Percentiles rank a stretch among this genome's conserved stretches.
phyloP scores from a whole-genome alignment of 1,284 basidiomycete species.

The Fomitopsis palustris region DNA sequence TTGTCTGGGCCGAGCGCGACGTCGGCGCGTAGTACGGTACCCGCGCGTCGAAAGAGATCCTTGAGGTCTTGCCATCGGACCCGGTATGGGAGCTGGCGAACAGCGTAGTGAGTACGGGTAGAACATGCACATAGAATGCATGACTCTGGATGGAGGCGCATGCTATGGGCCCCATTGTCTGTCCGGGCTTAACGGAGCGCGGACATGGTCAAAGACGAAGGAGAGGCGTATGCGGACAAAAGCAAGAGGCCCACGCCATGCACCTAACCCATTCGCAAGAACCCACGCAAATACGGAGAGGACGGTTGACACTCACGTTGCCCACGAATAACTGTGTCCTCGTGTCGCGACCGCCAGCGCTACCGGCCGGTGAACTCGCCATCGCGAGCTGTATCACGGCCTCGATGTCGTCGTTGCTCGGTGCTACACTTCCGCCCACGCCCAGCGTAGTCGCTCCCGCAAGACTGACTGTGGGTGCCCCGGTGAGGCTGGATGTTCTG shows the following conservation, averaged over 20 bases:
- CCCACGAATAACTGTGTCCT: conserved; percentile 89
- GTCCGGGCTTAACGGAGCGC: too few species aligned
- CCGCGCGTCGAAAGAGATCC: conserved; percentile 92
- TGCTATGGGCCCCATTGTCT: too few species aligned
- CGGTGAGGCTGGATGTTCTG: background rate
- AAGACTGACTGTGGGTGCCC: background rate
- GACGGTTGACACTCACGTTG: conserved; percentile 55
- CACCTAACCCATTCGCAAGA: too few species aligned
- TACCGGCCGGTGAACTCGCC: conserved; percentile 41
- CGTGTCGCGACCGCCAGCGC: conserved; percentile 68
- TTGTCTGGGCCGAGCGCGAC: conserved; percentile 92
- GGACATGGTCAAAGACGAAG: too few species aligned
- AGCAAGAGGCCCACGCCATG: too few species aligned
- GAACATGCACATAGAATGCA: background rate
- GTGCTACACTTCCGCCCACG: conserved; percentile 14
- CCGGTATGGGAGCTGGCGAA: conserved; percentile 76
- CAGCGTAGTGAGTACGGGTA: background rate
- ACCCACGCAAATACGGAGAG: background rate
- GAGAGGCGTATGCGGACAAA: too few species aligned
- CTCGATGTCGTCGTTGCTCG: conserved; percentile 76
- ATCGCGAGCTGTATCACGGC: conserved; percentile 77
- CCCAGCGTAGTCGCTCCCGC: background rate
- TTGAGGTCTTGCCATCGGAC: conserved; percentile 98
- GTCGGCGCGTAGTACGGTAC: conserved; percentile 93
- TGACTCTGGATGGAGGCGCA: background rate